Evolutionary conservation across 2,329 filamentous ascomycete species (phyloP).

Genomic region (Hypoxylon sp.): DNA sequence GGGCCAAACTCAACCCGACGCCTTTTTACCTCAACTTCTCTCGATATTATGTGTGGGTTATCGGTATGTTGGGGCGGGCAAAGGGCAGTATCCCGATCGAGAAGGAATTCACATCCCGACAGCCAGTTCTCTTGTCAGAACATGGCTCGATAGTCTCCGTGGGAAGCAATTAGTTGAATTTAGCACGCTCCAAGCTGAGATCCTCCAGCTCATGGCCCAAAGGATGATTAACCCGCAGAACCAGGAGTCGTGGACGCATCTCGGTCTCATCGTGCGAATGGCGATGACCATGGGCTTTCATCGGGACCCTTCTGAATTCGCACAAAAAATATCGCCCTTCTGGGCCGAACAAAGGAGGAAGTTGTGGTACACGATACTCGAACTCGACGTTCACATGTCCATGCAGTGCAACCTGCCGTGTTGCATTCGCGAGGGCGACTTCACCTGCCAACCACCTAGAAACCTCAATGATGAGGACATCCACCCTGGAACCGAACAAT

Average conservation of each 20-base stretch:
- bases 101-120: constrained; percentile 71
- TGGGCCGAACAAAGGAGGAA: constrained; percentile 68
- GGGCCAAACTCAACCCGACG: constrained; percentile 62
- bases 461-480: constrained; percentile 69
- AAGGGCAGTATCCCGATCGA: constrained; percentile 66
- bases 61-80: constrained; percentile 66
- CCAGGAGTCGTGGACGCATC: constrained; percentile 68
- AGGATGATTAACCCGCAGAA: constrained; percentile 65
- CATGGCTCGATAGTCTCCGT: constrained; percentile 67
- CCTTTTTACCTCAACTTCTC: constrained; percentile 68
- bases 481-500: constrained; percentile 62
- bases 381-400: constrained; percentile 70
- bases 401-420: constrained; percentile 67
- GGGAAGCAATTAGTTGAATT: constrained; percentile 69
- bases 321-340: constrained; percentile 64
- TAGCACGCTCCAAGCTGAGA: constrained; percentile 67
- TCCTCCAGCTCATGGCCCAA: constrained; percentile 67
- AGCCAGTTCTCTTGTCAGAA: constrained; percentile 67
- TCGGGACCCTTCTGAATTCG: constrained; percentile 69
- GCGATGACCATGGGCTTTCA: constrained; percentile 73
- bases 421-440: constrained; percentile 67
- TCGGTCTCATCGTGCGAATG: constrained; percentile 69
- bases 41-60: constrained; percentile 68
- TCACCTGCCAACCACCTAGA: constrained; percentile 66
- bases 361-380: constrained; percentile 70